Evolutionary conservation across 2,329 filamentous ascomycete genomes (phyloP).

Genomic region (Penicillium brasilianum): DNA sequence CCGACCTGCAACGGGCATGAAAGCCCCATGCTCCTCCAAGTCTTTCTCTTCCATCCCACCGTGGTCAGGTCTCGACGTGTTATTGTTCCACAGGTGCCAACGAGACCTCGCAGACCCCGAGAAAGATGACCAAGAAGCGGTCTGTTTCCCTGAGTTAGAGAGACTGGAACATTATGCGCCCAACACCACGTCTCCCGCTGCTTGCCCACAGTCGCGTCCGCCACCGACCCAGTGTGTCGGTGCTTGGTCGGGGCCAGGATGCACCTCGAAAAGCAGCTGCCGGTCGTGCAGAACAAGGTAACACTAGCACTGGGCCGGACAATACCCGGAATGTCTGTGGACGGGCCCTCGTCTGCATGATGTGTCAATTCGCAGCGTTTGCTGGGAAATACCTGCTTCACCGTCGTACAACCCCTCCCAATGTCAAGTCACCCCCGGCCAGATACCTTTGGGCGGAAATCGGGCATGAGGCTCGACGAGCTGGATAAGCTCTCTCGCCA

Average conservation of each 20-base stretch:
- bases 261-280: not conserved
- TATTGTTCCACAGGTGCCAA: conserved; percentile 2
- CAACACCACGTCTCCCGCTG: not conserved
- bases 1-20: no score
- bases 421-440: not conserved
- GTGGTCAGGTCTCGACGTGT: not conserved
- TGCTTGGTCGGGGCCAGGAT: conserved; percentile 7
- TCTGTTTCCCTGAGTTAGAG: conserved; percentile 7
- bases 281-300: conserved; percentile 2
- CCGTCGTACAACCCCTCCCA: not conserved
- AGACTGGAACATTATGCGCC: not conserved
- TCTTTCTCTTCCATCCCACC: not conserved
- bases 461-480: no score
- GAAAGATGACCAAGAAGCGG: conserved; percentile 6
- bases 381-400: not conserved
- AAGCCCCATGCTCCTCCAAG: not conserved
- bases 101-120: not conserved
- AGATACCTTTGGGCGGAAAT: not conserved
- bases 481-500: not conserved
- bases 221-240: conserved; percentile 11
- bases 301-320: not conserved
- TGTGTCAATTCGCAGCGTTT: not conserved
- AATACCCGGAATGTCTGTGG: not conserved
- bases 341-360: not conserved
- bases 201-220: not conserved